These are phyloP conservation scores for Articulospora tetracladia DNA, from an alignment of 495 filamentous ascomycete species.

Conservation along the genomic window DNA sequence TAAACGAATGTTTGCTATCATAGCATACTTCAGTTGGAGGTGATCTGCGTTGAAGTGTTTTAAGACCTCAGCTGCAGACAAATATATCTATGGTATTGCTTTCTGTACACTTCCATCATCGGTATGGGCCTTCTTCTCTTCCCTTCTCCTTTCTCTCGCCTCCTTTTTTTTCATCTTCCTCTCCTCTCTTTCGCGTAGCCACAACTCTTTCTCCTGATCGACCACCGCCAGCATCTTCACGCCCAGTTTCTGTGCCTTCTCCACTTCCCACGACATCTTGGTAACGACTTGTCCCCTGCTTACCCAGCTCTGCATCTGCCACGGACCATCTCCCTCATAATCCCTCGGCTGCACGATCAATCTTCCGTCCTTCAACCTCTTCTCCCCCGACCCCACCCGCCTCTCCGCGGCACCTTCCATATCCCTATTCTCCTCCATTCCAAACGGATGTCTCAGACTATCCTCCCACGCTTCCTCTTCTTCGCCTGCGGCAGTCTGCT, in stretches of 20 bases:
- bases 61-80: too few relatives aligned
- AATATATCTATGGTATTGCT: too few relatives aligned
- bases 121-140: too few relatives aligned
- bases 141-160: neutral
- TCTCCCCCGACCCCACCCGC: neutral
- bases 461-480: neutral
- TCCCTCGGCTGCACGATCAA: neutral
- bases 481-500: neutral
- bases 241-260: constrained; percentile 4
- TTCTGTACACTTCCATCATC: too few relatives aligned
- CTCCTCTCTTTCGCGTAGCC: constrained; percentile 13
- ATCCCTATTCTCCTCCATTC: neutral
- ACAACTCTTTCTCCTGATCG: constrained; percentile 15
- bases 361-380: neutral
- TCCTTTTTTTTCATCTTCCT: constrained; percentile 15
- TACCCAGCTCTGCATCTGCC: neutral
- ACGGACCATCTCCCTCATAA: neutral
- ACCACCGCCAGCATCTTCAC: constrained; percentile 17
- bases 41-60: too few relatives aligned
- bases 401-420: neutral
- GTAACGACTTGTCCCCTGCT: neutral
- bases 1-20: neutral
- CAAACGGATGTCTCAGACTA: neutral
- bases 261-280: neutral
- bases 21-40: too few relatives aligned